A percentile compares a stretch with the other conserved stretches of the same genome.
These are phyloP conservation scores for Ramaria sp. DNA, from an alignment of 768 basidiomycete species.

Conservation along the genomic window DNA sequence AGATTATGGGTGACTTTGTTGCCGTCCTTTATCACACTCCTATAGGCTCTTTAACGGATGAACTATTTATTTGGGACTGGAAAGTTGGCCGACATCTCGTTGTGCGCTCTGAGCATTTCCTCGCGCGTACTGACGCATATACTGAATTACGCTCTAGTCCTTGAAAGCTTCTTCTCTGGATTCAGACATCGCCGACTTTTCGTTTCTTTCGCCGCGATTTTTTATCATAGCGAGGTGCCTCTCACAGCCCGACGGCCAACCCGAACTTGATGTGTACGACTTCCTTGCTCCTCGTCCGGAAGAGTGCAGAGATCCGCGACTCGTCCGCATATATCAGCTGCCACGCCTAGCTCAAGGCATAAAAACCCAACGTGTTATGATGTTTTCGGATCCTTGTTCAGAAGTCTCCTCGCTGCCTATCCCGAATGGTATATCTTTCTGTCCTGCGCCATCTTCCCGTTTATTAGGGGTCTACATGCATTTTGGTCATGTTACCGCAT, in stretches of 20 bases:
- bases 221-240: constrained; percentile 13
- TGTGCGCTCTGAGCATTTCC: constrained; percentile 28
- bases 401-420: too few relatives aligned
- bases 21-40: constrained; percentile 35
- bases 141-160: not conserved
- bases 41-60: constrained; percentile 24
- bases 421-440: too few relatives aligned
- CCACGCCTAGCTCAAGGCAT: not conserved
- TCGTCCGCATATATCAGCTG: not conserved
- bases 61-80: constrained; percentile 60
- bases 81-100: constrained; percentile 38
- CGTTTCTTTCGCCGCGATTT: constrained; percentile 17
- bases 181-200: constrained; percentile 13
- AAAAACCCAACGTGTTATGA: too few relatives aligned
- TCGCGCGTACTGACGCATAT: not conserved
- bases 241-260: constrained; percentile 1
- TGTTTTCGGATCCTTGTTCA: too few relatives aligned
- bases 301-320: not conserved
- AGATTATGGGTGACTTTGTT: constrained; percentile 42
- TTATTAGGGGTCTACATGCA: too few relatives aligned
- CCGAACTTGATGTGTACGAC: not conserved
- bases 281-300: not conserved
- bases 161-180: not conserved
- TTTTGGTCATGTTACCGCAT: too few relatives aligned
- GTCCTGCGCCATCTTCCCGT: too few relatives aligned